Evolutionary conservation across 352 stramenopile species (phyloP).

Genomic region (Phytopythium delawarense): DNA sequence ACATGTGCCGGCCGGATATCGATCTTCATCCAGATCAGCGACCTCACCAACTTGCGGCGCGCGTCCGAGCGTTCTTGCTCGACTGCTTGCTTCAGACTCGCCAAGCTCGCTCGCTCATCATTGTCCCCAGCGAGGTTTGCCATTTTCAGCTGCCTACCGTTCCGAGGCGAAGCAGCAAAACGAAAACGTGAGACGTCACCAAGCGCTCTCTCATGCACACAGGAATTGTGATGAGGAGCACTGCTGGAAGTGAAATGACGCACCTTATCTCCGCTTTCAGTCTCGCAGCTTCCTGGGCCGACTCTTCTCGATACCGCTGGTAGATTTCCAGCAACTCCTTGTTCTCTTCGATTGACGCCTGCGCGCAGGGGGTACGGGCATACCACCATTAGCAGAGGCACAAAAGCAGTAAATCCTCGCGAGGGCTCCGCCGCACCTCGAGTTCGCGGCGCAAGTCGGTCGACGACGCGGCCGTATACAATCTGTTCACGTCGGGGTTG

Average conservation of each 20-base stretch:
- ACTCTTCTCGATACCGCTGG: constrained; percentile 61
- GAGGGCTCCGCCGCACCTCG: constrained; percentile 13
- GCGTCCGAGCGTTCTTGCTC: constrained; percentile 38
- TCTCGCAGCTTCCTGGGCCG: constrained; percentile 34
- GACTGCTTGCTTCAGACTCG: not conserved
- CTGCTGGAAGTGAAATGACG: not conserved
- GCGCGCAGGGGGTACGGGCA: not conserved
- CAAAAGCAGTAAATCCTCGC: not conserved
- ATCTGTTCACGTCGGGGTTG: not conserved
- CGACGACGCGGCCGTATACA: constrained; percentile 14
- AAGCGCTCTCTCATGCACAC: not conserved
- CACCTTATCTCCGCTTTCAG: constrained; percentile 49
- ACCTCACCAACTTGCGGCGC: constrained; percentile 31
- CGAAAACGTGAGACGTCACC: not conserved
- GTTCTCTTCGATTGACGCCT: constrained; percentile 65
- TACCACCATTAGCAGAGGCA: not conserved
- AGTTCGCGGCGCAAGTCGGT: constrained; percentile 52
- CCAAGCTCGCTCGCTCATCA: not conserved
- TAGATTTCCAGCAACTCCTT: constrained; percentile 75
- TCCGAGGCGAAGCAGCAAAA: not conserved
- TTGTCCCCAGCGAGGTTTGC: not conserved
- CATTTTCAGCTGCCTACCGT: not conserved
- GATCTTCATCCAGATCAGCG: not conserved
- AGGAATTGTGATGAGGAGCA: not conserved
- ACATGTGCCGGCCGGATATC: no score